phyloP scores from a whole-genome alignment of 371 early-diverging fungal genomes.

The Mortierella sp. region DNA sequence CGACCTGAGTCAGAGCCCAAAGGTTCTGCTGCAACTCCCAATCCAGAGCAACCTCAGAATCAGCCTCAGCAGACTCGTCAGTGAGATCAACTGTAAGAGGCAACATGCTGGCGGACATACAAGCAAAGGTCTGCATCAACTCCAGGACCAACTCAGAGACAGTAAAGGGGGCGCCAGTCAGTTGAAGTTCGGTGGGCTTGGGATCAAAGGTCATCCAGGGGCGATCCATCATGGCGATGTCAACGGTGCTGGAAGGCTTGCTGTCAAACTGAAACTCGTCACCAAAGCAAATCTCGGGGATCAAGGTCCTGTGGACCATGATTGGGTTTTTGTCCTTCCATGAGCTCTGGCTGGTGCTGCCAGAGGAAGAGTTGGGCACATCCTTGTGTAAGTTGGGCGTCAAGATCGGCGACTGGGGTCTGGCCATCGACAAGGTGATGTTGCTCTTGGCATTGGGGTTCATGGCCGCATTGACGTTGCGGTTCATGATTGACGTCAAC shows the following conservation, averaged over 20 bases:
- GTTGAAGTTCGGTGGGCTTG: background rate
- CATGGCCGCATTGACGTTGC: slow-evolving; percentile 3
- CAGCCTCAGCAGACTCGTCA: background rate
- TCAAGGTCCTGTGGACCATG: slow-evolving; percentile 28
- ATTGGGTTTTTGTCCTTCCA: slow-evolving; percentile 39
- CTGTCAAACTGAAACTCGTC: slow-evolving; percentile 25
- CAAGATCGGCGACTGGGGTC: slow-evolving; percentile 31
- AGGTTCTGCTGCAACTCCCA: slow-evolving; percentile 47
- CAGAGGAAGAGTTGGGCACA: slow-evolving; percentile 29
- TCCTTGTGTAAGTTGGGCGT: slow-evolving; percentile 33
- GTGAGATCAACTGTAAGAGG: no score
- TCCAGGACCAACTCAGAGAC: slow-evolving; percentile 27
- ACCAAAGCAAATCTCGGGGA: slow-evolving; percentile 30
- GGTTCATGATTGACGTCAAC: slow-evolving; percentile 29
- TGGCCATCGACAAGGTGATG: slow-evolving; percentile 16
- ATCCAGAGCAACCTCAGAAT: slow-evolving; percentile 17
- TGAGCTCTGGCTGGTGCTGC: slow-evolving; percentile 6
- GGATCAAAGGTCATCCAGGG: slow-evolving; percentile 22
- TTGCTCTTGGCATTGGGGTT: slow-evolving; percentile 22
- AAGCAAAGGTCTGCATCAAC: slow-evolving; percentile 29
- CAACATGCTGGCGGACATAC: slow-evolving; percentile 1
- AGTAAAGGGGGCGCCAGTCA: slow-evolving; percentile 1
- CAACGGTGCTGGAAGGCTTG: background rate
- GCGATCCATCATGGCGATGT: slow-evolving; percentile 7
- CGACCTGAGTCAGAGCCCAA: slow-evolving; percentile 30